A percentile compares a stretch with the other conserved stretches of the same genome.
These are phyloP conservation scores for Ilyonectria mors-panacis DNA, from an alignment of 2,329 filamentous ascomycete genomes.

Conservation along the genomic window DNA sequence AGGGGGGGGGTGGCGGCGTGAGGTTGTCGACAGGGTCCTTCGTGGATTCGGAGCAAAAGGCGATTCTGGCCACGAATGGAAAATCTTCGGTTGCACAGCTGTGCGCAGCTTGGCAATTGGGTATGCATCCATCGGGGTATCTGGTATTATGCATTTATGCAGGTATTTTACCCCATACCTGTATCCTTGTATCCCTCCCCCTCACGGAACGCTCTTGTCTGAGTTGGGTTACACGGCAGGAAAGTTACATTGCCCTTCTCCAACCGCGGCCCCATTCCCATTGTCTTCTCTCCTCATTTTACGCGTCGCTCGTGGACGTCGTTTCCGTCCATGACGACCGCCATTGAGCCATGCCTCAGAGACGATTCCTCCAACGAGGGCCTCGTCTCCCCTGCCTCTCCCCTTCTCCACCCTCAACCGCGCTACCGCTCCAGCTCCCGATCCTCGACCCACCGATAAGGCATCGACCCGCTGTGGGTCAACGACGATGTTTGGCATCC, in stretches of 20 bases:
- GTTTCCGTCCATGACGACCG: conserved; percentile 19
- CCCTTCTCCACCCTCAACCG: conserved; percentile 26
- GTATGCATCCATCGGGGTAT: conserved; percentile 24
- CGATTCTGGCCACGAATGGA: conserved; percentile 36
- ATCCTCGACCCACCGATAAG: conserved; percentile 43
- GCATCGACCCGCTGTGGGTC: conserved; percentile 42
- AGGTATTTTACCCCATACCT: conserved; percentile 30
- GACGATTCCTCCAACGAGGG: conserved; percentile 45
- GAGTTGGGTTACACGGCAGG: conserved; percentile 45
- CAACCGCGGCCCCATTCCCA: conserved; percentile 16
- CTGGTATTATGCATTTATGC: conserved; percentile 25
- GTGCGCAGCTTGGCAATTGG: background rate
- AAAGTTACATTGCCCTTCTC: conserved; percentile 26
- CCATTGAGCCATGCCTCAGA: conserved; percentile 48
- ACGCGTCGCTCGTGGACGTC: conserved; percentile 13
- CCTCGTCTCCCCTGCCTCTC: conserved; percentile 42
- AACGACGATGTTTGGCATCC: conserved; percentile 48
- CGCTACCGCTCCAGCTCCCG: conserved; percentile 36
- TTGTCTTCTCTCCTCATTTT: conserved; percentile 15
- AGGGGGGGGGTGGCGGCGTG: conserved; percentile 26
- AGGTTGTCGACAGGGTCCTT: conserved; percentile 37
- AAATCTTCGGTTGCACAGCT: conserved; percentile 44
- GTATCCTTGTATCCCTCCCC: conserved; percentile 35
- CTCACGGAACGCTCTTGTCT: conserved; percentile 18
- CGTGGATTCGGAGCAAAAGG: conserved; percentile 42